Evolutionary conservation across 2,329 filamentous ascomycete species (phyloP).

Genomic region (Beauveria medogensis): DNA sequence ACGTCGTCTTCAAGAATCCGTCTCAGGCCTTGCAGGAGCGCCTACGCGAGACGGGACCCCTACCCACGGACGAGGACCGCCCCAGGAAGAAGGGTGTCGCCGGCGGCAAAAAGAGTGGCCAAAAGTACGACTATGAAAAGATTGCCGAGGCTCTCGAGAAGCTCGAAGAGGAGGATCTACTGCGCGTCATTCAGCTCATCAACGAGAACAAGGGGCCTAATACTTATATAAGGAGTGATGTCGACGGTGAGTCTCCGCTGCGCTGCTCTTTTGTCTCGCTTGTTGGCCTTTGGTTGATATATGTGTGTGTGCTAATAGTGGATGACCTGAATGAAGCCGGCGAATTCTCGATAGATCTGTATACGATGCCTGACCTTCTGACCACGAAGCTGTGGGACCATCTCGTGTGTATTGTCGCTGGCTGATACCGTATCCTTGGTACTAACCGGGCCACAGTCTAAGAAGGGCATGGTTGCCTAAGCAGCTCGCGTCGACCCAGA

Average conservation of each 20-base stretch:
- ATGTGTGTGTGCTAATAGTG: slow-evolving; percentile 24
- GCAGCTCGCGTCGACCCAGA: background rate
- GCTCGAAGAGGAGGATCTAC: slow-evolving; percentile 83
- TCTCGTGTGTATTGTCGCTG: slow-evolving; percentile 34
- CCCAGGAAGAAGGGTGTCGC: slow-evolving; percentile 46
- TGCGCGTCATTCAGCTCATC: slow-evolving; percentile 95
- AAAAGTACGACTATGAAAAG: slow-evolving; percentile 82
- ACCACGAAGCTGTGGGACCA: slow-evolving; percentile 97
- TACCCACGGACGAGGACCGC: slow-evolving; percentile 65
- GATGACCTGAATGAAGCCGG: slow-evolving; percentile 52
- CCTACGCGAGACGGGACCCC: slow-evolving; percentile 75
- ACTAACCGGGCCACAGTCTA: slow-evolving; percentile 22
- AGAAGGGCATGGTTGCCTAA: slow-evolving; percentile 32
- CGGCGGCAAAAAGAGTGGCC: slow-evolving; percentile 68
- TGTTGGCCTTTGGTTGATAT: slow-evolving; percentile 15
- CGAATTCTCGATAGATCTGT: slow-evolving; percentile 96
- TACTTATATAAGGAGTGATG: slow-evolving; percentile 94
- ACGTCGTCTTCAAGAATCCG: slow-evolving; percentile 84
- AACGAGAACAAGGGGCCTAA: slow-evolving; percentile 93
- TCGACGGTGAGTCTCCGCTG: slow-evolving; percentile 65
- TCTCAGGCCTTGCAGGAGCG: slow-evolving; percentile 73
- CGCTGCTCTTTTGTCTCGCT: slow-evolving; percentile 9
- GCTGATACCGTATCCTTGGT: background rate
- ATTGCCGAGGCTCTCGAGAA: slow-evolving; percentile 85
- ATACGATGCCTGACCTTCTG: slow-evolving; percentile 84